Evolutionary conservation across 352 stramenopile genomes (phyloP).

Genomic region (Albugo candida): DNA sequence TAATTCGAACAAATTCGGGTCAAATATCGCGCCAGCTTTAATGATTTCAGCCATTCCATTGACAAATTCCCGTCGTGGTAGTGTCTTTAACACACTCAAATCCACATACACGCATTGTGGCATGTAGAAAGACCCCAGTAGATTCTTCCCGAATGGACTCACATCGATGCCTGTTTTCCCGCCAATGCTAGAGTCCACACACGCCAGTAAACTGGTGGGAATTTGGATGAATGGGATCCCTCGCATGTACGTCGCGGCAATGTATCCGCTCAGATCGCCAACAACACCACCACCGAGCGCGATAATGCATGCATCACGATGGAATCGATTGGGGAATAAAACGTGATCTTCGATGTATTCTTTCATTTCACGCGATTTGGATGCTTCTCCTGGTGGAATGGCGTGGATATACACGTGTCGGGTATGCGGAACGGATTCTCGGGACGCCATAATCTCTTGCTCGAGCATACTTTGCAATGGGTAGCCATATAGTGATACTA

Average conservation of each 20-base stretch:
- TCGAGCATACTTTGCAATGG: slow-evolving; percentile 25
- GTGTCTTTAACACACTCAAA: slow-evolving; percentile 80
- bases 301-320: slow-evolving; percentile 66
- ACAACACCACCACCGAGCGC: slow-evolving; percentile 94
- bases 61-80: slow-evolving; percentile 92
- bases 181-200: slow-evolving; percentile 95
- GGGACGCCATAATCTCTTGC: slow-evolving; percentile 13
- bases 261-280: slow-evolving; percentile 94
- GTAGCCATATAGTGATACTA: slow-evolving; percentile 49
- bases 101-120: slow-evolving; percentile 94
- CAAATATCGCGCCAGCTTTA: slow-evolving; percentile 94
- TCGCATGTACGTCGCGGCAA: slow-evolving; percentile 94
- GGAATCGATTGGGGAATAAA: slow-evolving; percentile 60
- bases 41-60: slow-evolving; percentile 93
- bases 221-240: slow-evolving; percentile 80
- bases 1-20: slow-evolving; percentile 87
- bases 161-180: slow-evolving; percentile 97
- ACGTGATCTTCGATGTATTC: slow-evolving; percentile 61
- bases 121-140: slow-evolving; percentile 97
- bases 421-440: not conserved
- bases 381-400: slow-evolving; percentile 42
- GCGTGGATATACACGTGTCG: slow-evolving; percentile 46
- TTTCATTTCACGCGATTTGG: slow-evolving; percentile 65
- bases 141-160: slow-evolving; percentile 89
- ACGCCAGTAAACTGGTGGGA: slow-evolving; percentile 96